These are phyloP conservation scores for Myxozyma mucilagina DNA, from an alignment of 805 yeast genomes.

Conservation along the genomic window DNA sequence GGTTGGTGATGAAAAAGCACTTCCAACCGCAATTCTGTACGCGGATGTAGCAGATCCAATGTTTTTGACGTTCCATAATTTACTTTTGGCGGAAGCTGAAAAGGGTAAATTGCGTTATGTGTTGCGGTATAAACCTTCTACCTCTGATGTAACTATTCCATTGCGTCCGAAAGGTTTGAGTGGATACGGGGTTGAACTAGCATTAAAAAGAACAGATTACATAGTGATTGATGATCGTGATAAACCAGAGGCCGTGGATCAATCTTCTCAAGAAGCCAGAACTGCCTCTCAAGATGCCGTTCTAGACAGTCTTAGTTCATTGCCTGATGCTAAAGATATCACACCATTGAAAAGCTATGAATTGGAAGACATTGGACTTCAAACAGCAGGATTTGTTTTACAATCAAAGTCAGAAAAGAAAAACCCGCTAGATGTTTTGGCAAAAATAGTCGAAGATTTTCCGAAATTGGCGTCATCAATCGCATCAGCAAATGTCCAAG, in stretches of 20 bases:
- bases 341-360: constrained; percentile 30
- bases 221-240: constrained; percentile 64
- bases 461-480: constrained; percentile 55
- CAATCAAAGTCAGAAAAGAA: constrained; percentile 31
- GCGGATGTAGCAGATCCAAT: constrained; percentile 57
- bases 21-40: constrained; percentile 64
- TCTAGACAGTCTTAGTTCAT: constrained; percentile 31
- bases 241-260: neutral
- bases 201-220: constrained; percentile 66
- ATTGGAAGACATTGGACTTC: constrained; percentile 36
- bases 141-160: constrained; percentile 25
- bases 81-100: constrained; percentile 59
- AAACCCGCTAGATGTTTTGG: constrained; percentile 43
- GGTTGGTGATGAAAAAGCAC: constrained; percentile 33
- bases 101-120: constrained; percentile 69
- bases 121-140: constrained; percentile 65
- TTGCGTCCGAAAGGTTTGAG: constrained; percentile 8
- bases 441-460: constrained; percentile 50
- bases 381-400: constrained; percentile 43
- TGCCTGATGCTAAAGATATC: constrained; percentile 33
- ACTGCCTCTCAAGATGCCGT: constrained; percentile 12
- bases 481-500: constrained; percentile 33
- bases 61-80: constrained; percentile 59
- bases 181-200: constrained; percentile 69
- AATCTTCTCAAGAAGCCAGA: neutral